Base-by-base conservation (phyloP, 768 basidiomycete genomes). In the Nidularia sp. region DNA sequence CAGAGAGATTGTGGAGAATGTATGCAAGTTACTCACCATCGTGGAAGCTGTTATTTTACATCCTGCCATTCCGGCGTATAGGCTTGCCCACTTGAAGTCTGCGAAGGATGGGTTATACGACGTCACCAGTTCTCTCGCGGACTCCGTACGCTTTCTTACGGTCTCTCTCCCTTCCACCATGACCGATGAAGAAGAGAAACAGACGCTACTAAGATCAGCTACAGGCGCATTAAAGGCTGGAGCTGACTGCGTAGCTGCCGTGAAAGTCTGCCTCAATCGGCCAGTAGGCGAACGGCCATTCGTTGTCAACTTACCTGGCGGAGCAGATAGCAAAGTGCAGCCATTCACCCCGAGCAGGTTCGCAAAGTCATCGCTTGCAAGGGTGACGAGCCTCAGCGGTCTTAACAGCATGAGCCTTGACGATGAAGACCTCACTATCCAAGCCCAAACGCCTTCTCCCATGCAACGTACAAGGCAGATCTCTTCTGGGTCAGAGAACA, bases 1-100 rank as follows among this genome's bases (percentile, higher is more conserved):
- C n/a, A 83, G 88, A 48, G 92, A 96, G 70, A 89, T 94, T 45
- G 90, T 98, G 48, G 93, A 96, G 66, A 86, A 88, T 72, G 93
- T 97, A 18, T 89, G 92, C 72, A 90, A 90, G 63, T 77, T 97
- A 54, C 79, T 99, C 50, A 88, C 86, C 32, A 85, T 98, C 51
- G 93, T 96, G 45, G 96, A 98, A 65, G 85, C 87, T 6, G 90
- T 97, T 41, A 81, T 87, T 61, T 79, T 79, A 48, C 88, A 92
- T 62, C 83, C 87, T 2, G 85, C 85, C 45, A 74, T 94, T 41
- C 80, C 83, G 35, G 61, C 70, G 32, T 73, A 82, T 54, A 86
- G 88, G 62, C 69, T 88, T 9, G 79, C 78, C 22, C 76, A 78
- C 61, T 76, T 98, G 29, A 81, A 76, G 57, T 68, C 73, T 43